Evolutionary conservation across 139 green algal species (phyloP).

Genomic region (Desmodesmus armatus): DNA sequence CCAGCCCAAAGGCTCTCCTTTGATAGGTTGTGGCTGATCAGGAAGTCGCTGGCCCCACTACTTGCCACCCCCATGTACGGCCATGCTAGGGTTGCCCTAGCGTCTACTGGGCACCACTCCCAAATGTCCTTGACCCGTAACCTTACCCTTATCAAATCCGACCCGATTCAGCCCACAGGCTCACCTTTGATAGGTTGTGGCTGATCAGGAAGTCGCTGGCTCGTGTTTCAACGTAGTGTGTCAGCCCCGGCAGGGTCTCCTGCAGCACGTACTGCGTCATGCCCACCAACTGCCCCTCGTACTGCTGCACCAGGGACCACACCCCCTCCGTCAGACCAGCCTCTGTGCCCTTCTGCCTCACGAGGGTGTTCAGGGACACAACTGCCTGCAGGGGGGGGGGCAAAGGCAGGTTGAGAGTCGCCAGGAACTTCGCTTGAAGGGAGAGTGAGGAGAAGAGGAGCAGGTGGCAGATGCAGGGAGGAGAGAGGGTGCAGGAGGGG

Average conservation of each 20-base stretch:
- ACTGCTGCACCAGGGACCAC: constrained; percentile 19
- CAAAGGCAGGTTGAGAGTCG: no score
- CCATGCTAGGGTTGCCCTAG: no score
- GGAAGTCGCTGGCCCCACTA: neutral
- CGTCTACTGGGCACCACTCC: no score
- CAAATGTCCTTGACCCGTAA: no score
- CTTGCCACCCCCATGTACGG: no score
- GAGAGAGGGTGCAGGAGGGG: no score
- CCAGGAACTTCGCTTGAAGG: neutral
- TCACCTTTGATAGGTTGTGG: constrained; percentile 32
- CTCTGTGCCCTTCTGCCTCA: constrained; percentile 8
- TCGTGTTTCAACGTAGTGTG: constrained; percentile 21
- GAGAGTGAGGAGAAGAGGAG: no score
- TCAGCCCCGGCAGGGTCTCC: constrained; percentile 16
- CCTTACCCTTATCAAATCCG: neutral
- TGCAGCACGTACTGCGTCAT: constrained; percentile 37
- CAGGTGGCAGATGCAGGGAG: no score
- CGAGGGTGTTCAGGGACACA: constrained; percentile 22
- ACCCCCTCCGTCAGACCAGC: constrained; percentile 24
- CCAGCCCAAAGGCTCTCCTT: no score
- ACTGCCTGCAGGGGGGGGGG: no score
- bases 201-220: constrained; percentile 24
- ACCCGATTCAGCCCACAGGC: no score
- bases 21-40: constrained; percentile 9
- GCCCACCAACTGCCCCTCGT: constrained; percentile 27